Base-by-base conservation (phyloP, 768 basidiomycete species). In the Suillus luteus region DNA sequence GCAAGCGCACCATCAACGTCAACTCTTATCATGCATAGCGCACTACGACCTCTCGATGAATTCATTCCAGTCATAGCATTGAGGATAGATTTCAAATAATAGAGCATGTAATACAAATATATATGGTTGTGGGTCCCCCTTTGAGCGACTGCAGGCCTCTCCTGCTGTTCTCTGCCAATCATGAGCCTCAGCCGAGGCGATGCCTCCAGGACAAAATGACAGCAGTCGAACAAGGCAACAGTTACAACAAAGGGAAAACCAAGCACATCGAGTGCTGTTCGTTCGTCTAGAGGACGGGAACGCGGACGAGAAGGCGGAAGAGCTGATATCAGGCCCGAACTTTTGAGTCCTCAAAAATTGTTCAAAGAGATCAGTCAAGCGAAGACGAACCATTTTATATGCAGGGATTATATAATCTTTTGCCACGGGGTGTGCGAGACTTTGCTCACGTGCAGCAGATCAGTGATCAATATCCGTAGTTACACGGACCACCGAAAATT, bases 271-370 rank as follows among this genome's bases (percentile, higher is more conserved):
- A 64, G 73, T 73, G 75, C 79, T 77, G 79, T 62, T 76, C 75
- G 63, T 86, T 71, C 66, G 44, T 92, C 84, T 92, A 82, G 90
- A 83, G 86, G 89, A 92, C 91, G 90, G 91, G 91, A 92, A 94
- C 92, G 92, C 92, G 92, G 89, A 85, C 91, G 85, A 86, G 91
- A 86, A 92, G 85, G 85, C 87, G 89, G 88, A 85, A 83, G 77
- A 84, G 85, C 86, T 89, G 81, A 78, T 75, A 78, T 89, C 91
- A 74, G 83, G 92, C 85, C 90, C 92, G 92, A 94, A 93, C 92
- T 94, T 91, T 91, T 85, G 74, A 86, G 92, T 93, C 91, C 87
- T 83, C 91, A 65, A 72, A 57, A 79, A 86, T 90, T 89, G 88
- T 91, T 91, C 86, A 60, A 72, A 73, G 70, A 67, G 14, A 71